Percentiles rank a stretch among this genome's conserved stretches.
phyloP scores from a whole-genome alignment of 352 stramenopile genomes.

The Thraustotheca clavata region DNA sequence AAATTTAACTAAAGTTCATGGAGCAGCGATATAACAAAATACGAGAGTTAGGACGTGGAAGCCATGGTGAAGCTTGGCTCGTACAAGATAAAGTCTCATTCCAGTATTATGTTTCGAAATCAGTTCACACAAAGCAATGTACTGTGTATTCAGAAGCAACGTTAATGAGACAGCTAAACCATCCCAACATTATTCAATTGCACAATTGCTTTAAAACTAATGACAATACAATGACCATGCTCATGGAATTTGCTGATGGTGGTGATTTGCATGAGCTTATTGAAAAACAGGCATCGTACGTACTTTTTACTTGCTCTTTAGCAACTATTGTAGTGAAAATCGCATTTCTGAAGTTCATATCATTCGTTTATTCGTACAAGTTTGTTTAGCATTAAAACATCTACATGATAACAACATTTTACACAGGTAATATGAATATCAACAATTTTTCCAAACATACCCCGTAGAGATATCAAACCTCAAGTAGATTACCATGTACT shows the following conservation, averaged over 20 bases:
- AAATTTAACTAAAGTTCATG: not conserved
- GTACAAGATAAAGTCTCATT: not conserved
- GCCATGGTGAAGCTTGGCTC: conserved; percentile 10
- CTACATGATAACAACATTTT: conserved; percentile 49
- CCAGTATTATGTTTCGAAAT: conserved; percentile 3
- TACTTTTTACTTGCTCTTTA: not conserved
- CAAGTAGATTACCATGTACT: conserved; percentile 25
- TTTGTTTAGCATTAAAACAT: conserved; percentile 46
- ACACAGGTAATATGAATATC: conserved; percentile 39
- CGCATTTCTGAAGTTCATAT: conserved; percentile 35
- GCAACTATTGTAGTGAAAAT: conserved; percentile 9
- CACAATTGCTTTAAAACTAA: conserved; percentile 33
- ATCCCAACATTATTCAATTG: conserved; percentile 61
- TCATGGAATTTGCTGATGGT: conserved; percentile 69
- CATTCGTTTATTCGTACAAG: conserved; percentile 65
- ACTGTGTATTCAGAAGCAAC: conserved; percentile 30
- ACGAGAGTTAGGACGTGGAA: conserved; percentile 1
- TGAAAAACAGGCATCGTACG: not conserved
- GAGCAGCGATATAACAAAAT: not conserved
- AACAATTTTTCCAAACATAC: conserved; percentile 12
- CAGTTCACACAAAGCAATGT: not conserved
- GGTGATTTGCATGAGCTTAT: conserved; percentile 56
- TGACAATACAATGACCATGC: conserved; percentile 25
- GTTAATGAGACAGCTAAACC: conserved; percentile 35
- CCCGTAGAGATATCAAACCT: conserved; percentile 44